These are phyloP conservation scores for Penicillium sp. DNA, from an alignment of 2,329 filamentous ascomycete genomes.

Conservation along the genomic window DNA sequence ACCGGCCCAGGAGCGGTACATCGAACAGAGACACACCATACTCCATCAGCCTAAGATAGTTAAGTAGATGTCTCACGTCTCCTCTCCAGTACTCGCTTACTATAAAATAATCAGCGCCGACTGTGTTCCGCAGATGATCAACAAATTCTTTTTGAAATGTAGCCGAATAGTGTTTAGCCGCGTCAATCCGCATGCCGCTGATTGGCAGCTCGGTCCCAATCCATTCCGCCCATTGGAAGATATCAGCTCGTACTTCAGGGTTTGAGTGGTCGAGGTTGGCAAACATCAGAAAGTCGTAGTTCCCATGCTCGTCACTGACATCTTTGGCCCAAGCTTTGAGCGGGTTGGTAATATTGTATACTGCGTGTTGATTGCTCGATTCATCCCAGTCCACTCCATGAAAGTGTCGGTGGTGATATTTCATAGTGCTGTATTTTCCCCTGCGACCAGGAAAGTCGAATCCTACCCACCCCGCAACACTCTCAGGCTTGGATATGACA, in stretches of 20 bases:
- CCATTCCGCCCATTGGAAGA: slow-evolving; percentile 61
- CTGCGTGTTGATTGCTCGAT: slow-evolving; percentile 56
- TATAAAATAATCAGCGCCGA: slow-evolving; percentile 60
- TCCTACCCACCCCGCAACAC: slow-evolving; percentile 70
- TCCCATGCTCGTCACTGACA: slow-evolving; percentile 66
- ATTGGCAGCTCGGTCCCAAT: slow-evolving; percentile 65
- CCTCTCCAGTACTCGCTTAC: slow-evolving; percentile 71
- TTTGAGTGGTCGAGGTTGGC: slow-evolving; percentile 68
- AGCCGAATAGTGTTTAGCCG: slow-evolving; percentile 70
- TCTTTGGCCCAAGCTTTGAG: slow-evolving; percentile 65
- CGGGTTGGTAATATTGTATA: slow-evolving; percentile 66
- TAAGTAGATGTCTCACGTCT: slow-evolving; percentile 56
- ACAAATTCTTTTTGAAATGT: slow-evolving; percentile 67
- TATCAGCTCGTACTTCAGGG: slow-evolving; percentile 63
- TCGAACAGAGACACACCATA: slow-evolving; percentile 66
- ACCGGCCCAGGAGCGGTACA: slow-evolving; percentile 67
- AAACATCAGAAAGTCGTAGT: slow-evolving; percentile 73
- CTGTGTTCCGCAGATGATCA: slow-evolving; percentile 53
- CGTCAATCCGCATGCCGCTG: slow-evolving; percentile 70
- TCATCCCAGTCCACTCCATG: slow-evolving; percentile 68
- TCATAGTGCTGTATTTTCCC: slow-evolving; percentile 60
- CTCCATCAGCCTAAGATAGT: slow-evolving; percentile 61
- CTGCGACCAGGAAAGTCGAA: slow-evolving; percentile 66
- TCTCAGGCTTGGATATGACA: slow-evolving; percentile 55
- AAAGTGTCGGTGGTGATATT: slow-evolving; percentile 69